Percentiles rank a stretch among this genome's conserved stretches.
Evolutionary conservation across 2,329 filamentous ascomycete species (phyloP).

Genomic region (Microdochium paspali): DNA sequence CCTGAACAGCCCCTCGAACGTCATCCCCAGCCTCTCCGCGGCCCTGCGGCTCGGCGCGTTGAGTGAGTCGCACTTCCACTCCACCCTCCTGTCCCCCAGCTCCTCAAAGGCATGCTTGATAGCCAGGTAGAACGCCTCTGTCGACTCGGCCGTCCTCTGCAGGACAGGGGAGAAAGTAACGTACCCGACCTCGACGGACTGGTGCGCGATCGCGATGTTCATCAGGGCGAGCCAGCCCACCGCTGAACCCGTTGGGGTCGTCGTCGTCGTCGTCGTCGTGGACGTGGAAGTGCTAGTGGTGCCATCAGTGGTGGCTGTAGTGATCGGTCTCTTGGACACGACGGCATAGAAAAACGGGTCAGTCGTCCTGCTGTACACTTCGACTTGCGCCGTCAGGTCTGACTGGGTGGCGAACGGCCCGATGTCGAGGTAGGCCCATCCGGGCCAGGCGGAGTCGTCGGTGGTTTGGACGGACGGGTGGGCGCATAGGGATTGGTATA

Average conservation of each 20-base stretch:
- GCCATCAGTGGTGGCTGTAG: background rate
- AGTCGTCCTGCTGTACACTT: background rate
- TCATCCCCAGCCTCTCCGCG: conserved; percentile 47
- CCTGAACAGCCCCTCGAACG: conserved; percentile 49
- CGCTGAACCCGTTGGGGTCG: conserved; percentile 5
- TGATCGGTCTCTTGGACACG: conserved; percentile 5
- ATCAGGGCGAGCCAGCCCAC: conserved; percentile 22
- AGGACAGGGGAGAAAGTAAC: conserved; percentile 40
- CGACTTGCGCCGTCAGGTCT: background rate
- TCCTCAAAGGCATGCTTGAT: conserved; percentile 41
- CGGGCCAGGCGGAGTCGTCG: background rate
- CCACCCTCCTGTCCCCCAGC: conserved; percentile 44
- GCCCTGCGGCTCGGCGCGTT: conserved; percentile 45
- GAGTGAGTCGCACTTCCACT: conserved; percentile 55
- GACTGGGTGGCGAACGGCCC: background rate
- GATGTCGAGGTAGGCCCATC: background rate
- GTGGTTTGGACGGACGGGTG: background rate
- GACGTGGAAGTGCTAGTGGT: too few species aligned
- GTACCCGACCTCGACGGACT: conserved; percentile 46
- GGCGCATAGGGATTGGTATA: background rate
- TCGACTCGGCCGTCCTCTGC: conserved; percentile 44
- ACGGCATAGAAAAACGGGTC: conserved; percentile 16
- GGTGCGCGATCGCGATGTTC: conserved; percentile 35
- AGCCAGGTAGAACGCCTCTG: conserved; percentile 49
- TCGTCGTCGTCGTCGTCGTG: background rate